Conservation (phyloP, 1,284 basidiomycete species). For the Ustilago loliicola region DNA sequence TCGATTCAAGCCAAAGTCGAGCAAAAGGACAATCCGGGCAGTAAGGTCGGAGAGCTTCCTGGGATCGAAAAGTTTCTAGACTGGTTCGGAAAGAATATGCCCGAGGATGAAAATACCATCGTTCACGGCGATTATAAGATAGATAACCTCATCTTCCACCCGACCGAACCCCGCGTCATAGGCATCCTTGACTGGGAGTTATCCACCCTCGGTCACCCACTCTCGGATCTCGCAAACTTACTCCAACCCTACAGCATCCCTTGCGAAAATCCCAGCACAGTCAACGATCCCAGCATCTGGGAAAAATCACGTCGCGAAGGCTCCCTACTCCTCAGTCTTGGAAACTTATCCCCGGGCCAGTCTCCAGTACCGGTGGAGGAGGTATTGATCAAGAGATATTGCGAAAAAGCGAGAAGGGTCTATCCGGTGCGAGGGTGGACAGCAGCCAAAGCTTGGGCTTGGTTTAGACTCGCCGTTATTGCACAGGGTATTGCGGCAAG, state of each 20-base stretch:
- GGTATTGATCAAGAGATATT: slow-evolving; percentile 83
- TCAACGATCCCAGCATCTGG: slow-evolving; percentile 38
- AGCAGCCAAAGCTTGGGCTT: slow-evolving; percentile 86
- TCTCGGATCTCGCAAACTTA: slow-evolving; percentile 92
- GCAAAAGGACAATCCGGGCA: slow-evolving; percentile 76
- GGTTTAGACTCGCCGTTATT: slow-evolving; percentile 89
- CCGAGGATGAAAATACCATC: slow-evolving; percentile 77
- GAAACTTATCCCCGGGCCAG: slow-evolving; percentile 72
- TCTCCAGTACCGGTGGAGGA: slow-evolving; percentile 77
- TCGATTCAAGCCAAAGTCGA: slow-evolving; percentile 78
- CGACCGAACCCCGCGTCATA: slow-evolving; percentile 89
- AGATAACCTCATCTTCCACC: slow-evolving; percentile 94
- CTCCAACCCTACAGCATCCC: slow-evolving; percentile 76
- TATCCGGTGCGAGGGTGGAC: slow-evolving; percentile 83
- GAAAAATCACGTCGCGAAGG: slow-evolving; percentile 19
- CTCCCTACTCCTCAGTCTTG: slow-evolving; percentile 52
- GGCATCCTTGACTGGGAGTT: slow-evolving; percentile 97
- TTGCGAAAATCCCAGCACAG: slow-evolving; percentile 19
- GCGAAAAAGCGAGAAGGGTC: slow-evolving; percentile 75
- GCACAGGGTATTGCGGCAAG: slow-evolving; percentile 93
- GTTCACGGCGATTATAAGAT: slow-evolving; percentile 98
- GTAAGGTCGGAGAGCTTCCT: slow-evolving; percentile 76
- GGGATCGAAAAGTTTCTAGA: slow-evolving; percentile 79
- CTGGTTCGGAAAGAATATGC: slow-evolving; percentile 83
- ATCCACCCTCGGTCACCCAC: slow-evolving; percentile 77